Evolutionary conservation across 1,139 yeast genomes (phyloP), one percentile per base, ranked within the genome.

Genomic region (Scheffersomyces insectosa): DNA sequence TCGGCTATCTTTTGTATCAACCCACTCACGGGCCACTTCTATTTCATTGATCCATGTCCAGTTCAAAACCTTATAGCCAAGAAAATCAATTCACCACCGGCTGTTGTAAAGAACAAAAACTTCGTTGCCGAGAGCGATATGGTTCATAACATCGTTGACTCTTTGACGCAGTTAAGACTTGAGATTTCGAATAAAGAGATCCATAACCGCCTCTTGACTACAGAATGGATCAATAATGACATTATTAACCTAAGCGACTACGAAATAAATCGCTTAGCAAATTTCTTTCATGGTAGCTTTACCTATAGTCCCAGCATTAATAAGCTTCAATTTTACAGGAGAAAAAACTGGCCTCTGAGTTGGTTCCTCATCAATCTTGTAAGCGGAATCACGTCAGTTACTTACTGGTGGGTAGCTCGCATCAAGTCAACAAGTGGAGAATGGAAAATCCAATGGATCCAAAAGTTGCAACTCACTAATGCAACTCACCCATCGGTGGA

Each of bases 331-430:
- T 75, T 81, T 43, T 85, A 79, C 56, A 72, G 87, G 16, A 69
- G 86, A 41, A 78, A 77, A 42, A 83, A 78, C 46, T 85, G 91
- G 91, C 89, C 90, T 1, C 66, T 80, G 2, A 79, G 83, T 43
- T 85, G 91, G 91, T 82, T 82, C 57, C 62, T 85, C 39, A 75
- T 83, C 4, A 69, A 66, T 38, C 64, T 75, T 41, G 62, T 75
- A 3, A 59, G 69, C 62, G 75, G 82, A 35, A 63, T 70, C 43
- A 75, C 68, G 33, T 69, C 80, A 1, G 70, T 72, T 13, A 66
- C 81, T 6, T 70, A 74, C 43, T 78, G 88, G 71, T 85, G 83
- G 77, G 85, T 85, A 28, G 82, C 88, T 5, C 72, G 85, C 43
- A 76, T 84, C 38, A 75, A 74, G 49, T 77, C 86, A 1, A 63